Conservation (phyloP, 2,329 filamentous ascomycete species). For the Aspergillus pseudoglaucus region DNA sequence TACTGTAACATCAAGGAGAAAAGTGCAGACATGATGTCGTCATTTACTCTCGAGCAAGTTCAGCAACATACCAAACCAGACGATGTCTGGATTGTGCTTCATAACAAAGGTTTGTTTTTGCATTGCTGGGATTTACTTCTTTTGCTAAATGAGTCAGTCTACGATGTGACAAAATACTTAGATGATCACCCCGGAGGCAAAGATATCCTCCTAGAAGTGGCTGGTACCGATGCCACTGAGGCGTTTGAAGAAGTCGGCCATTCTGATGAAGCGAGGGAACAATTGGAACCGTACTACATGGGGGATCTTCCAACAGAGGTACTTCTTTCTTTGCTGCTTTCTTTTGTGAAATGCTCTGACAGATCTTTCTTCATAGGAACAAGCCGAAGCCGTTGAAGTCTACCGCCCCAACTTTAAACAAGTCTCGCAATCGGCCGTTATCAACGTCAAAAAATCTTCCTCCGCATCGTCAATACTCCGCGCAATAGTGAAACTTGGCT, state of each 20-base stretch:
- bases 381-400: slow-evolving; percentile 13
- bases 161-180: slow-evolving; percentile 52
- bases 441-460: slow-evolving; percentile 8
- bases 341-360: not conserved
- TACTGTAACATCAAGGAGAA: not conserved
- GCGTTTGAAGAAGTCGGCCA: slow-evolving; percentile 39
- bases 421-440: slow-evolving; percentile 13
- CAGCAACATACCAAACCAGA: slow-evolving; percentile 42
- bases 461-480: not conserved
- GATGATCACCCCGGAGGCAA: slow-evolving; percentile 50
- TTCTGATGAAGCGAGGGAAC: slow-evolving; percentile 38
- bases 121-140: not conserved
- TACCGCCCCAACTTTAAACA: slow-evolving; percentile 16
- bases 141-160: slow-evolving; percentile 37
- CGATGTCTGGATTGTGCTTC: slow-evolving; percentile 51
- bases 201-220: slow-evolving; percentile 33
- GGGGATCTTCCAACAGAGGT: slow-evolving; percentile 21
- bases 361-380: slow-evolving; percentile 4
- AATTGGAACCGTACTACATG: slow-evolving; percentile 29
- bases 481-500: slow-evolving; percentile 3
- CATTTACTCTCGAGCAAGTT: slow-evolving; percentile 26
- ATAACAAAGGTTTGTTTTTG: slow-evolving; percentile 42
- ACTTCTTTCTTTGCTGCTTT: not conserved
- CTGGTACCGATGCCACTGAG: slow-evolving; percentile 35
- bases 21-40: slow-evolving; percentile 1